phyloP scores from a whole-genome alignment of 2,329 filamentous ascomycete species.

The Sarocladium strictum region DNA sequence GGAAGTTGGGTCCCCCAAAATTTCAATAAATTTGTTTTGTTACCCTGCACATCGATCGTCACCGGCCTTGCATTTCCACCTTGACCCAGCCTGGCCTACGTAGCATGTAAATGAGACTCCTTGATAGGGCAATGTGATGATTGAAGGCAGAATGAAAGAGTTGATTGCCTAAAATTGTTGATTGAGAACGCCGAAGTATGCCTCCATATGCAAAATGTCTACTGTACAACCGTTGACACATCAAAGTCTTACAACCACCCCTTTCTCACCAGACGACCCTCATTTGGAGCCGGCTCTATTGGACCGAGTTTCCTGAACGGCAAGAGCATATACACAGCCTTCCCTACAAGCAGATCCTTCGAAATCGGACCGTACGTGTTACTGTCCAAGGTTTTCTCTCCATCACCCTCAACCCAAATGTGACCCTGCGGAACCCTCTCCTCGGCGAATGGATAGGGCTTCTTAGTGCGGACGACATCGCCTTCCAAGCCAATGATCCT shows the following conservation, averaged over 20 bases:
- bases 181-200: conserved; percentile 7
- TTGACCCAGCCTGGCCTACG: too few relatives aligned
- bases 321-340: conserved; percentile 65
- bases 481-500: conserved; percentile 76
- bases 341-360: conserved; percentile 67
- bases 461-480: conserved; percentile 64
- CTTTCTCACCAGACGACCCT: not conserved
- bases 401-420: conserved; percentile 94
- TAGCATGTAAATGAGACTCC: not conserved
- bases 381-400: conserved; percentile 70
- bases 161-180: too few relatives aligned
- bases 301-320: conserved; percentile 55
- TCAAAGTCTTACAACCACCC: too few relatives aligned
- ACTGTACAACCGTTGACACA: too few relatives aligned
- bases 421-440: conserved; percentile 74
- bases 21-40: not conserved
- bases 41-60: not conserved
- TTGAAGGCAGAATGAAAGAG: too few relatives aligned
- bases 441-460: conserved; percentile 49
- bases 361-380: conserved; percentile 86
- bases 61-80: not conserved
- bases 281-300: conserved; percentile 26
- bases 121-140: too few relatives aligned
- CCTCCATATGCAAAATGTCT: not conserved
- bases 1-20: not conserved